Percentiles rank a stretch among this genome's conserved stretches.
These are phyloP conservation scores for Microbotryum scabiosae DNA, from an alignment of 1,284 basidiomycete genomes.

Conservation along the genomic window DNA sequence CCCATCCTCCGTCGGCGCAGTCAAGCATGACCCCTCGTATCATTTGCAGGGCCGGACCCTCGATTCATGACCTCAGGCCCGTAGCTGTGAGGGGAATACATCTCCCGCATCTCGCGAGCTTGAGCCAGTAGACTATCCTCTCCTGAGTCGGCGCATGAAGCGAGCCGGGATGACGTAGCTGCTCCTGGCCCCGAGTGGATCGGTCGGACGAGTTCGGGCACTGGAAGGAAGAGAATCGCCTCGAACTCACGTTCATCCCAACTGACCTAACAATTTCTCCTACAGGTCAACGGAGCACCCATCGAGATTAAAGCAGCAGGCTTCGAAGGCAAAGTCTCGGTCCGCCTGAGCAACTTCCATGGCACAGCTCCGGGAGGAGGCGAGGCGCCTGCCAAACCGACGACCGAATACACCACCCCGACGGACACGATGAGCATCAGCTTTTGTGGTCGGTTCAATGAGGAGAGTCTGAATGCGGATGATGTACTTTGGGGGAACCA, in stretches of 20 bases:
- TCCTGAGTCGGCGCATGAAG: constrained; percentile 13
- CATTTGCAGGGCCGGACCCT: constrained; percentile 15
- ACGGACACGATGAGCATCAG: constrained; percentile 14
- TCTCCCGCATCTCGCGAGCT: not conserved
- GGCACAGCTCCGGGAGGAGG: not conserved
- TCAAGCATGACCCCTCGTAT: constrained; percentile 10
- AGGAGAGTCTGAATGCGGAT: constrained; percentile 7
- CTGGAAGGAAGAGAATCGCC: constrained; percentile 8
- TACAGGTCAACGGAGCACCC: not conserved
- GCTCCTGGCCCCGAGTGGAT: not conserved
- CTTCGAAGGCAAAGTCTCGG: not conserved
- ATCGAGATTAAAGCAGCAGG: not conserved
- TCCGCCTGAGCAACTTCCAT: not conserved
- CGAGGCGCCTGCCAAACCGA: not conserved
- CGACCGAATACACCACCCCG: not conserved
- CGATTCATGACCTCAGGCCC: constrained; percentile 2
- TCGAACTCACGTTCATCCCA: too few relatives aligned
- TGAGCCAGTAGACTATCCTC: not conserved
- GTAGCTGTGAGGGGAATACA: constrained; percentile 20
- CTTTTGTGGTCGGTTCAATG: constrained; percentile 18
- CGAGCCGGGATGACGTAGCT: not conserved
- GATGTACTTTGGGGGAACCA: constrained; percentile 11
- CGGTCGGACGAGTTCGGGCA: constrained; percentile 3
- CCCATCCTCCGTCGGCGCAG: too few relatives aligned
- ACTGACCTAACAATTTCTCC: not conserved